Conservation (phyloP, 2,329 filamentous ascomycete genomes). For the Penicillium verrucosum region DNA sequence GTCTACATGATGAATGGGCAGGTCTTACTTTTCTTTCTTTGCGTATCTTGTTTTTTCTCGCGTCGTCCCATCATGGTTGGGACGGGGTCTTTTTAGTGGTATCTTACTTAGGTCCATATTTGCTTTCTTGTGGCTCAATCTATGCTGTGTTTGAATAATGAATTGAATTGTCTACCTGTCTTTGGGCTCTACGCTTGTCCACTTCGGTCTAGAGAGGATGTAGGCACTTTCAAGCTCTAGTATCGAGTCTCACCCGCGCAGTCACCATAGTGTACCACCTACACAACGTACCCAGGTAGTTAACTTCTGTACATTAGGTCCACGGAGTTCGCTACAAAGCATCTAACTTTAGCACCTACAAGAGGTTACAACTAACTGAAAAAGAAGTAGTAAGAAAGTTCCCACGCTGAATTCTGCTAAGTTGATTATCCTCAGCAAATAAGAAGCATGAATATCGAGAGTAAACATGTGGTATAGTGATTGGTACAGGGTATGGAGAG, state of each 20-base stretch:
- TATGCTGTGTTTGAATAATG: slow-evolving; percentile 4
- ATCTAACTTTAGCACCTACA: background rate
- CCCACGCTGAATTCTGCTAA: slow-evolving; percentile 10
- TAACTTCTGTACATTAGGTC: background rate
- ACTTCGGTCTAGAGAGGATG: background rate
- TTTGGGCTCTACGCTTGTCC: no score
- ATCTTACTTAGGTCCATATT: background rate
- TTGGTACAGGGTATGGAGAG: slow-evolving; percentile 27
- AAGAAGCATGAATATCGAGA: slow-evolving; percentile 12
- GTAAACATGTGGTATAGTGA: slow-evolving; percentile 25
- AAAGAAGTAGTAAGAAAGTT: background rate
- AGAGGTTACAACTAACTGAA: background rate
- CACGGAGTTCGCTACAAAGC: background rate
- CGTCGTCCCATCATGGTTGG: background rate
- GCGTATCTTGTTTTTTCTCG: background rate
- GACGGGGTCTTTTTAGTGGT: background rate
- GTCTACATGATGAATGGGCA: slow-evolving; percentile 4
- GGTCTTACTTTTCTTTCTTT: slow-evolving; percentile 3
- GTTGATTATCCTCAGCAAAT: slow-evolving; percentile 3
- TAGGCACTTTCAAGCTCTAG: background rate
- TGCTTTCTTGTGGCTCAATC: background rate
- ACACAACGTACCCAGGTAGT: background rate
- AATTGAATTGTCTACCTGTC: background rate
- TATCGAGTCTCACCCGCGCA: background rate
- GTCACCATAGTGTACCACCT: background rate